Evolutionary conservation across 164 flowering plant genomes (phyloP).

Genomic region (Sextonia rubra): DNA sequence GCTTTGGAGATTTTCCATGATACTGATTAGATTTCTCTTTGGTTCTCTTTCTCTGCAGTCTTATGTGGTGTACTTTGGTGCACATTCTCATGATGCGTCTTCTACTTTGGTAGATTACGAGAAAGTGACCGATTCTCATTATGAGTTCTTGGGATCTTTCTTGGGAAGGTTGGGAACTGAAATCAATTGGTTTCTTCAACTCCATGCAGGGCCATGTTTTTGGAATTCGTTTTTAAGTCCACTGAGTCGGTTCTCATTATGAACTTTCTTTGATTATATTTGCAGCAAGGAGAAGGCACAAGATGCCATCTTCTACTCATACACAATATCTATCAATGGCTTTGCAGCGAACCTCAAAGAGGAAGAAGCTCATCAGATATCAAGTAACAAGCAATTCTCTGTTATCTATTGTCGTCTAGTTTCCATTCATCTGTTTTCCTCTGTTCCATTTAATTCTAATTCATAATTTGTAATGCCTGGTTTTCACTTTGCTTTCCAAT

Average conservation of each 20-base stretch:
- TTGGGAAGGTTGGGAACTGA: slow-evolving; percentile 17
- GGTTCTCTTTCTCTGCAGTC: slow-evolving; percentile 34
- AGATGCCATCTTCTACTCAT: slow-evolving; percentile 10
- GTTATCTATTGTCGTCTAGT: neutral
- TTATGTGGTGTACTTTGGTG: slow-evolving; percentile 68
- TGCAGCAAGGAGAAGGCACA: slow-evolving; percentile 12
- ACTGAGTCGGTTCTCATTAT: neutral
- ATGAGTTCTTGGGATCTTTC: slow-evolving; percentile 41
- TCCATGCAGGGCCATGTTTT: neutral
- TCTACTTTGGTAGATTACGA: slow-evolving; percentile 31
- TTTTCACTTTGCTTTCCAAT: slow-evolving; percentile 4
- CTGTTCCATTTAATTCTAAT: neutral
- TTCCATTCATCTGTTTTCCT: neutral
- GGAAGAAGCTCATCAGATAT: slow-evolving; percentile 6
- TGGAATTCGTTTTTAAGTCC: neutral
- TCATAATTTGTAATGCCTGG: neutral
- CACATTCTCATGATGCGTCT: slow-evolving; percentile 38
- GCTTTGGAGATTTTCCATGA: neutral
- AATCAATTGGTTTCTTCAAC: neutral
- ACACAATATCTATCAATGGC: slow-evolving; percentile 7
- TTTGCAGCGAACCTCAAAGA: slow-evolving; percentile 9
- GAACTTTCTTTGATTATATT: neutral
- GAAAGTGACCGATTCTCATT: slow-evolving; percentile 40
- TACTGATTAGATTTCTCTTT: neutral
- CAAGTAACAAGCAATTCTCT: neutral